Base-by-base conservation (phyloP, 441 rosid genomes). In the Oxalis stricta region DNA sequence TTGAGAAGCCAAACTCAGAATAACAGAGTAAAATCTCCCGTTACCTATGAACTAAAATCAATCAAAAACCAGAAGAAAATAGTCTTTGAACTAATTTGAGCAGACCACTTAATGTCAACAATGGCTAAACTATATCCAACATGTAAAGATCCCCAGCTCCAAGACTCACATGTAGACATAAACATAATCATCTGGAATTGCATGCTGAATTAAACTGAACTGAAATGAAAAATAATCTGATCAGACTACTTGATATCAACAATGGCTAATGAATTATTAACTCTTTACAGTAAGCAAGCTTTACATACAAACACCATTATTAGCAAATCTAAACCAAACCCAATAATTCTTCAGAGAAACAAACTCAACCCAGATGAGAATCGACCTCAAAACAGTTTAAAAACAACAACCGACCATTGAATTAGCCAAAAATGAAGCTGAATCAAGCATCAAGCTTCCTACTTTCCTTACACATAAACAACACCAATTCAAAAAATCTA, bases 321-420 rank as follows among this genome's bases (percentile, higher is more conserved):
- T 17, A 19, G 10, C 57, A 38, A 48, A 51, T 28, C 36, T 11
- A 29, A 48, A 63, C 46, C 48, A 11, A 17, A 18, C 44, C 14
- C 17, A 31, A 37, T 10, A 40, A 10, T 37, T 45, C 48, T 49
- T 13, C 46, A 38, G 8, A 17, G 36, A 59, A 48, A 30, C 18
- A 52, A 52, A 23, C 14, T 44, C 26, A 61, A 51, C 49, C 61
- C 64, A 45, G 21, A 45, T 28, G 44, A 19, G 55, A 55, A 49
- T 41, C 32, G 10, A 52, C 61, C 53, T 41, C 47, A 30, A 41
- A 26, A 51, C 3, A 35, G 14, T 37, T n/a, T n/a, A n/a, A n/a
- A n/a, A 21, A 38, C 34, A 45, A 20, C 28, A 44, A 18, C 17
- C 37, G 40, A 56, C 12, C 46, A 18, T 19, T 7, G 30, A 45